phyloP scores from a whole-genome alignment of 176 grass and related monocot genomes.

The Pontederia paniculata region DNA sequence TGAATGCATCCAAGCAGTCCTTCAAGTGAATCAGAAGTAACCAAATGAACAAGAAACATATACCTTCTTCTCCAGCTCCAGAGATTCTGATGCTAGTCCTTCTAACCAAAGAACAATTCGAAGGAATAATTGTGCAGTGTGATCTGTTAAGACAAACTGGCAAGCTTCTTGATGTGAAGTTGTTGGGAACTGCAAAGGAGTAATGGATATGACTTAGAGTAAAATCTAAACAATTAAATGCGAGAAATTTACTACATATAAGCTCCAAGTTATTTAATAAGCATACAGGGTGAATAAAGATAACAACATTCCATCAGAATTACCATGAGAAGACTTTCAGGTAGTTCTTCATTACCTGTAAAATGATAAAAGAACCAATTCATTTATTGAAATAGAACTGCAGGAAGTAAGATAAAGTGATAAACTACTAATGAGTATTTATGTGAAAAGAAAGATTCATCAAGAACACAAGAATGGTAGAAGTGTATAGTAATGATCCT shows the following conservation, averaged over 20 bases:
- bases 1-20: not conserved
- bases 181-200: conserved; percentile 53
- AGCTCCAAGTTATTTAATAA: not conserved
- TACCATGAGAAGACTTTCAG: conserved; percentile 66
- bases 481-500: not conserved
- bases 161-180: conserved; percentile 93
- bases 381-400: conserved; percentile 19
- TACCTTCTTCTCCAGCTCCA: conserved; percentile 91
- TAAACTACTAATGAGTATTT: not conserved
- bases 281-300: not conserved
- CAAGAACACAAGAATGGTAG: not conserved
- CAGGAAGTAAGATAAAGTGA: conserved; percentile 3
- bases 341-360: conserved; percentile 75
- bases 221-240: not conserved
- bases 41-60: not conserved
- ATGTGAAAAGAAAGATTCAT: not conserved
- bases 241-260: not conserved
- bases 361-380: conserved; percentile 28
- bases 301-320: conserved; percentile 7
- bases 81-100: conserved; percentile 85
- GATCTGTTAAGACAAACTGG: conserved; percentile 51
- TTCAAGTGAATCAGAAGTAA: not conserved
- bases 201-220: conserved; percentile 4
- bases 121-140: conserved; percentile 62
- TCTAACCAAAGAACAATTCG: conserved; percentile 89